Evolutionary conservation across 352 stramenopile genomes (phyloP), one percentile per base, ranked within the genome.

Genomic region (Pythium pyrilobum): DNA sequence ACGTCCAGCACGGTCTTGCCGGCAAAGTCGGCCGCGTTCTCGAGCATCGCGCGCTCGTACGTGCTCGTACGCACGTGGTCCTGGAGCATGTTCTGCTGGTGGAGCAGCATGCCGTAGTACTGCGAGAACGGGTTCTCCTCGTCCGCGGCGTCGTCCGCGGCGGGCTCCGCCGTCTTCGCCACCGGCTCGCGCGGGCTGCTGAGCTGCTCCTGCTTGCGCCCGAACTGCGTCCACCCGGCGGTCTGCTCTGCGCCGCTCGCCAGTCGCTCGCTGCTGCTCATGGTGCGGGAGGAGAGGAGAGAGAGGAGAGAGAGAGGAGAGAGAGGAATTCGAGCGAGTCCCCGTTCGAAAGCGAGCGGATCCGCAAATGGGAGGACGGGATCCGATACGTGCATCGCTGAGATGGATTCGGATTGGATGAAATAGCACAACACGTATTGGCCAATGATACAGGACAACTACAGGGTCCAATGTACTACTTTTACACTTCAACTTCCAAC

Each of bases 81-180:
- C 56, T 98, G 97, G 16, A 99, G 84, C 97, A 99, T 99, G 72
- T 99, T 98, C 66, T 99, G 98, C 67, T 99, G 97, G 74, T 99
- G 97, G 49, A 94, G 62, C n/a, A 97, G 80, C 86, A 96, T 92
- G 15, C 89, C 89, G 62, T 98, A 98, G 67, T 96, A 97, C 69
- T 96, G 81, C 39, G 90, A 97, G 67, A 97, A 97, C 41, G 90
- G 90, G 69, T 97, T 96, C 49, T 88, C 71, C 16, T 89, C 79
- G 2, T 73, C 61, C 2, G 74, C 62, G 2, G 48, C 38, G 5
- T 58, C 45, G 1, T 57, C 42, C 9, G 3, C 44, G 20, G 16
- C 40, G 25, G 38, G 58, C 12, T 7, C 25, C 3, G 44, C 11
- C 29, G 7, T 2, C 34, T 6, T 11, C 13, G 34, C 13, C 21